Evolutionary conservation across 257 asterid genomes (phyloP).

Genomic region (Plectranthus barbatus): DNA sequence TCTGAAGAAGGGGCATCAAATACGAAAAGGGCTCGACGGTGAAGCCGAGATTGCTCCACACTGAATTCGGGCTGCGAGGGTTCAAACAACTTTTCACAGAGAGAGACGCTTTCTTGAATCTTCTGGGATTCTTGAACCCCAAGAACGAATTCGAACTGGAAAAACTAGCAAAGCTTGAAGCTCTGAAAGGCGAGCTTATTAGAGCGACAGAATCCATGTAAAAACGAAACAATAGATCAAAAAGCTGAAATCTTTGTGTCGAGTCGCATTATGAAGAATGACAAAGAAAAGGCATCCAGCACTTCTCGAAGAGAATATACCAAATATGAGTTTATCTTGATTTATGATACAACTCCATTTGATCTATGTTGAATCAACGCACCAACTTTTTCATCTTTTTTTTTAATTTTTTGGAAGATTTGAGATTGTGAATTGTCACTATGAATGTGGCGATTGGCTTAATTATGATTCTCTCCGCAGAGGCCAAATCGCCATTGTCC

Average conservation of each 20-base stretch:
- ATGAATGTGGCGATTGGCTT: background rate
- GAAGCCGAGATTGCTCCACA: conserved; percentile 26
- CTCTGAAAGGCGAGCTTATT: conserved; percentile 23
- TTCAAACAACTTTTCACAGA: conserved; percentile 14
- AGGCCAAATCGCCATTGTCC: background rate
- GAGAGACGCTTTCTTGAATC: conserved; percentile 15
- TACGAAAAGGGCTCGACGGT: conserved; percentile 39
- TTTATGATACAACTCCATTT: background rate
- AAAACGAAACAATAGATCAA: background rate
- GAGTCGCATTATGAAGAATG: conserved; percentile 10
- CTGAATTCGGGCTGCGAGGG: conserved; percentile 28
- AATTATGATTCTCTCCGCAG: background rate
- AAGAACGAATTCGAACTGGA: conserved; percentile 12
- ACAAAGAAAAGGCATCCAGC: background rate
- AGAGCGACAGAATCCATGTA: conserved; percentile 43
- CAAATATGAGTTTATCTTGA: background rate
- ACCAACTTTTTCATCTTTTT: no score
- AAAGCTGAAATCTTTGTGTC: background rate
- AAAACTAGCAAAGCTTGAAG: conserved; percentile 16
- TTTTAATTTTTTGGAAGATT: background rate
- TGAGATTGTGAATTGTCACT: background rate
- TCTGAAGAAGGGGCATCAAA: conserved; percentile 42
- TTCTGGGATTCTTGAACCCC: conserved; percentile 18
- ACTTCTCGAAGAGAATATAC: conserved; percentile 19
- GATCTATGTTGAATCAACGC: background rate